Percentiles rank a stretch among this genome's conserved stretches.
Conservation (phyloP, 306 rosid genomes). For the Hippophae rhamnoides region DNA sequence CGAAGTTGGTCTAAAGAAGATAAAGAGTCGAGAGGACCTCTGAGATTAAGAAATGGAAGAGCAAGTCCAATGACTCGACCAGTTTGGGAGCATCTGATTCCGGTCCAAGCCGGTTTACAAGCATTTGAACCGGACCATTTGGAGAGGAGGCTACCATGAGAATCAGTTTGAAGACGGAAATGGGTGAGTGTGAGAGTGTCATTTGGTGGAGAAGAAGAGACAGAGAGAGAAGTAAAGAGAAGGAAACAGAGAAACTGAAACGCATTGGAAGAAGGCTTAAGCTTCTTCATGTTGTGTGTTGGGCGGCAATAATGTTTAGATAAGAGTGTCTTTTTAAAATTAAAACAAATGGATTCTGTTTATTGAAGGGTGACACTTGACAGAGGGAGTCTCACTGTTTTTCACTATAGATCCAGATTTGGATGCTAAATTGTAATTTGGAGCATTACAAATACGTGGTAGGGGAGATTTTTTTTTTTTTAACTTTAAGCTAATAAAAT, state of each 20-base stretch:
- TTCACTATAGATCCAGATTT: too few relatives aligned
- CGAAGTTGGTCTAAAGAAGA: constrained; percentile 11
- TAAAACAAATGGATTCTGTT: too few relatives aligned
- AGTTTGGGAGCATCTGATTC: constrained; percentile 20
- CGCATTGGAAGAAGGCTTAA: background rate
- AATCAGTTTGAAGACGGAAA: constrained; percentile 12
- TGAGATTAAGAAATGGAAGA: constrained; percentile 18
- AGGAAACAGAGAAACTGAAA: background rate
- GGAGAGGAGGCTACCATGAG: constrained; percentile 15
- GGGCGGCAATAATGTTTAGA: background rate
- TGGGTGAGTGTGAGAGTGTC: constrained; percentile 7
- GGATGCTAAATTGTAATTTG: too few relatives aligned
- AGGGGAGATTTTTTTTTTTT: too few relatives aligned
- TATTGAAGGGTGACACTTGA: too few relatives aligned
- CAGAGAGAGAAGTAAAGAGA: background rate
- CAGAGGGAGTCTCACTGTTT: too few relatives aligned
- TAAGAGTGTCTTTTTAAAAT: background rate
- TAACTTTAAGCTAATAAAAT: too few relatives aligned
- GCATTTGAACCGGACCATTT: constrained; percentile 16
- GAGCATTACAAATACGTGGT: too few relatives aligned
- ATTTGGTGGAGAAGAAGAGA: constrained; percentile 22
- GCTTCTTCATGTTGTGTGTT: background rate
- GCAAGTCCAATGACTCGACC: constrained; percentile 15
- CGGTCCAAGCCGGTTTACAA: constrained; percentile 21
- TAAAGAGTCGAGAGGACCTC: constrained; percentile 16